phyloP scores from a whole-genome alignment of 2,329 filamentous ascomycete genomes.

The Dothideomycetes sp. region DNA sequence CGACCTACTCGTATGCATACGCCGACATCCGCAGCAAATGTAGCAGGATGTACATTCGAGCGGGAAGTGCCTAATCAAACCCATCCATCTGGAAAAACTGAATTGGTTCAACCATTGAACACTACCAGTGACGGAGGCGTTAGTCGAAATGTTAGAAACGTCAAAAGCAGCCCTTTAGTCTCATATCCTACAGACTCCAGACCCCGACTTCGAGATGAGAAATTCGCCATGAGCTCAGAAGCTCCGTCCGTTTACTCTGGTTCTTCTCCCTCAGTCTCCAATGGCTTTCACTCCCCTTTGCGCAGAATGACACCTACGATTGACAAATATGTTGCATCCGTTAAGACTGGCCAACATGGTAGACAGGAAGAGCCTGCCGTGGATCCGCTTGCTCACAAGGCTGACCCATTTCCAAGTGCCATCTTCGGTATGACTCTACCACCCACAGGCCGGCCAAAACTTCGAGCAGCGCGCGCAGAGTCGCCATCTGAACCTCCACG shows the following conservation, averaged over 20 bases:
- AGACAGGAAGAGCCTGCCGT: constrained; percentile 13
- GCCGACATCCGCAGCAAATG: too few species aligned
- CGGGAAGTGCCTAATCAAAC: too few species aligned
- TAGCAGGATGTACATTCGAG: too few species aligned
- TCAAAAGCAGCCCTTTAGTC: too few species aligned
- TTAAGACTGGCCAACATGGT: constrained; percentile 5
- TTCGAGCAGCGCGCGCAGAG: not conserved
- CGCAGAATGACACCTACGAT: constrained; percentile 34
- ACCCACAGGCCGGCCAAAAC: not conserved
- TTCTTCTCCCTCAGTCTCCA: constrained; percentile 34
- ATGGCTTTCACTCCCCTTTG: constrained; percentile 33
- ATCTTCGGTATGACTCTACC: constrained; percentile 8
- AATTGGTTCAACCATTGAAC: too few species aligned
- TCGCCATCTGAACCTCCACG: too few species aligned
- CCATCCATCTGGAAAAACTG: too few species aligned
- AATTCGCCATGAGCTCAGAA: constrained; percentile 20
- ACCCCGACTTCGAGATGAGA: too few species aligned
- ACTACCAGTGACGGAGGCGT: too few species aligned
- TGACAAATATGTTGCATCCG: constrained; percentile 21
- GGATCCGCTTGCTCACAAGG: not conserved
- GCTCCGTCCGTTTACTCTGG: constrained; percentile 39
- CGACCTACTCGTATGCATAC: too few species aligned
- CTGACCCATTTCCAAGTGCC: constrained; percentile 5
- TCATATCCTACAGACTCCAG: too few species aligned
- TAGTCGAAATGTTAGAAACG: too few species aligned